Percentiles rank a stretch among this genome's conserved stretches.
Conservation (phyloP, 441 rosid genomes). For the Eutrema salsugineum region DNA sequence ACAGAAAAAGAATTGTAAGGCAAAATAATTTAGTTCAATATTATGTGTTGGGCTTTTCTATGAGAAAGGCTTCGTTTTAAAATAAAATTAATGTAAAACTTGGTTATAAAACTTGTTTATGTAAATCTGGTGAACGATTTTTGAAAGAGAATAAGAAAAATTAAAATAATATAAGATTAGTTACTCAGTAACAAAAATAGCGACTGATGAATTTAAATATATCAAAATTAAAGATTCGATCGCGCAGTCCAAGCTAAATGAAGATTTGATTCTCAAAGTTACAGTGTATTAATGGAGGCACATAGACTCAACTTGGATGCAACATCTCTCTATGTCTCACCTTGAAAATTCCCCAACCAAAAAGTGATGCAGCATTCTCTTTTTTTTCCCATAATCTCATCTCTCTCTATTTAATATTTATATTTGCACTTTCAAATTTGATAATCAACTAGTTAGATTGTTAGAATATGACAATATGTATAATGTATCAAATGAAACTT, state of each 20-base stretch:
- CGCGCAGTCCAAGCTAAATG: constrained; percentile 6
- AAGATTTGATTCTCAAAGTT: constrained; percentile 15
- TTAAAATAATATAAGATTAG: no score
- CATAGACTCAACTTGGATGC: constrained; percentile 14
- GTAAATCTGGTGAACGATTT: no score
- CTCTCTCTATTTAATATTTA: neutral
- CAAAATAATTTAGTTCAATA: no score
- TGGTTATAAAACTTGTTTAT: no score
- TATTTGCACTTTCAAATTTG: neutral
- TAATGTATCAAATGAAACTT: neutral
- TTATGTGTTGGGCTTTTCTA: no score
- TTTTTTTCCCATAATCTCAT: neutral
- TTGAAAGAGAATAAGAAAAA: neutral
- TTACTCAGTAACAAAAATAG: no score
- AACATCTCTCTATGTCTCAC: neutral
- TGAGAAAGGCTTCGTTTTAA: no score
- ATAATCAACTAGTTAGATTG: neutral
- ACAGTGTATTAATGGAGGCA: constrained; percentile 7
- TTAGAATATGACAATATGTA: no score
- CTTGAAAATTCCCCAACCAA: neutral
- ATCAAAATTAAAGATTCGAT: constrained; percentile 2
- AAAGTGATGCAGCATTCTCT: neutral
- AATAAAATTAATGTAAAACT: no score
- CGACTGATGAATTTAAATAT: neutral
- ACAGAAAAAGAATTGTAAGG: no score